These are phyloP conservation scores for Emergomyces africanus DNA, from an alignment of 2,329 filamentous ascomycete genomes.

Conservation along the genomic window DNA sequence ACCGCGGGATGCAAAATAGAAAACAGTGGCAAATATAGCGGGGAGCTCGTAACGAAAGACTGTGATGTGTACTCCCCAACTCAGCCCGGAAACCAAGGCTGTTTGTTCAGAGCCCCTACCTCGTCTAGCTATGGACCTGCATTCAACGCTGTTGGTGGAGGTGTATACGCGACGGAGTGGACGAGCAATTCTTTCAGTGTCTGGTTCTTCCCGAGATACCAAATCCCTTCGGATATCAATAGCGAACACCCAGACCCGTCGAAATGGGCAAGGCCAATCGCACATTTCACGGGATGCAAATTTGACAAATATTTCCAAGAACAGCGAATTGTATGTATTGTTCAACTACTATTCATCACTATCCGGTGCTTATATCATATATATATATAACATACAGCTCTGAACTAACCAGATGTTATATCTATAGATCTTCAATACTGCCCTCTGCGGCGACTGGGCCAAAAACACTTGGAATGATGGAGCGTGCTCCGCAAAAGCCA, in stretches of 20 bases:
- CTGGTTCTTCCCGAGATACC: constrained; percentile 67
- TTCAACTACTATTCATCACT: not conserved
- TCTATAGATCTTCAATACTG: constrained; percentile 49
- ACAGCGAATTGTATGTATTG: constrained; percentile 49
- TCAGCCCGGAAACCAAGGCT: constrained; percentile 43
- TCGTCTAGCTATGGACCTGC: constrained; percentile 48
- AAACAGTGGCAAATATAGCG: constrained; percentile 36
- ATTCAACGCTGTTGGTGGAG: constrained; percentile 59
- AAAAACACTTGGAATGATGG: constrained; percentile 50
- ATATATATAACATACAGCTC: too few relatives aligned
- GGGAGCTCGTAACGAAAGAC: constrained; percentile 38
- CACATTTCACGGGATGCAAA: constrained; percentile 60
- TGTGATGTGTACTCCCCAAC: constrained; percentile 41
- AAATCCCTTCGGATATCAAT: constrained; percentile 52
- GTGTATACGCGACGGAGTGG: constrained; percentile 68
- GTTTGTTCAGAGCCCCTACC: constrained; percentile 41
- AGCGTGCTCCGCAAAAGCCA: constrained; percentile 45
- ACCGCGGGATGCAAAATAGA: constrained; percentile 45
- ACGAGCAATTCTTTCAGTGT: constrained; percentile 57
- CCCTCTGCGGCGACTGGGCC: constrained; percentile 76
- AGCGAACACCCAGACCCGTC: constrained; percentile 49
- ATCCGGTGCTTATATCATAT: too few relatives aligned
- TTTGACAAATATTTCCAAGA: constrained; percentile 57
- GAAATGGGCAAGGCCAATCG: constrained; percentile 56
- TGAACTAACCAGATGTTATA: not conserved